Evolutionary conservation across 106 monocot species (phyloP).

Genomic region (Dioscorea alata): DNA sequence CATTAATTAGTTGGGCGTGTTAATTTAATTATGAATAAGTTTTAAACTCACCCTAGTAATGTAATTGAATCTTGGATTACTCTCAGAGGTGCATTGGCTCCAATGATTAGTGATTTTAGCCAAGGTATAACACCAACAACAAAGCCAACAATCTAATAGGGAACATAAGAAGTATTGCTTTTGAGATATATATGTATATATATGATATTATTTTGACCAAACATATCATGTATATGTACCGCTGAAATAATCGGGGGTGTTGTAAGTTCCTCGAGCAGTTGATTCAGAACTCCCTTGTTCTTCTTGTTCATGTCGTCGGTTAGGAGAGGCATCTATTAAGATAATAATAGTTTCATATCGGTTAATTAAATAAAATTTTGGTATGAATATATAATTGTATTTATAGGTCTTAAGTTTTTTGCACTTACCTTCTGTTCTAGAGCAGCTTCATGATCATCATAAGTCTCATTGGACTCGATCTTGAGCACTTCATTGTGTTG

Average conservation of each 20-base stretch:
- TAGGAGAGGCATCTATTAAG: not conserved
- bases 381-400: too few relatives aligned
- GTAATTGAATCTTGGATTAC: conserved; percentile 23
- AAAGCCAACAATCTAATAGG: conserved; percentile 8
- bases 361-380: not conserved
- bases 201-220: not conserved
- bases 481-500: not conserved
- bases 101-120: conserved; percentile 23
- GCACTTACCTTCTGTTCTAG: conserved; percentile 2
- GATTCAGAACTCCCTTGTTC: conserved; percentile 10
- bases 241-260: conserved; percentile 49
- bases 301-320: conserved; percentile 5
- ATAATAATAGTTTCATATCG: not conserved
- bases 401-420: too few relatives aligned
- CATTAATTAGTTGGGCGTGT: too few relatives aligned
- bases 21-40: too few relatives aligned
- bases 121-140: conserved; percentile 7
- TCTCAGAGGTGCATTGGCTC: conserved; percentile 18
- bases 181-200: too few relatives aligned
- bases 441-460: not conserved
- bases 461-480: not conserved
- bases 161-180: not conserved
- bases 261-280: conserved; percentile 28
- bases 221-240: conserved; percentile 15
- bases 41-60: conserved; percentile 26